Conservation (phyloP, 108 stramenopile species). For the Cylindrotheca fusiformis region DNA sequence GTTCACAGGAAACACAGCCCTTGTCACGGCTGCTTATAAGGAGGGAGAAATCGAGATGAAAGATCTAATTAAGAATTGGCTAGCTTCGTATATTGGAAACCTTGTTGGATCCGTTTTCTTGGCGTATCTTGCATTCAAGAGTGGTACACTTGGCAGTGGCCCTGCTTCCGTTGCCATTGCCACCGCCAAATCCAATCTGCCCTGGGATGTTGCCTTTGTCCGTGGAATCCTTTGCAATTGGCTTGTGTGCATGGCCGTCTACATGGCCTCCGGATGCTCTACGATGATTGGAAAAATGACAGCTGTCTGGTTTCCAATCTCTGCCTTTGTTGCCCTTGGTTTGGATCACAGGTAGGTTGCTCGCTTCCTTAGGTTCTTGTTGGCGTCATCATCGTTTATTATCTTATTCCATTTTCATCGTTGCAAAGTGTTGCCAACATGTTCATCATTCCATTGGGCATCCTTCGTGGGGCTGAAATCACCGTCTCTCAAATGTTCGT, state of each 20-base stretch:
- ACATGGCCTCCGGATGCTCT: conserved; percentile 83
- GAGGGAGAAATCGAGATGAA: conserved; percentile 67
- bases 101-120: conserved; percentile 82
- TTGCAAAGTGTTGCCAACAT: conserved; percentile 86
- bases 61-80: conserved; percentile 73
- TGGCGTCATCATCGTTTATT: too few species aligned
- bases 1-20: conserved; percentile 56
- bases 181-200: conserved; percentile 72
- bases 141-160: conserved; percentile 64
- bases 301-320: conserved; percentile 90
- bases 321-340: conserved; percentile 89
- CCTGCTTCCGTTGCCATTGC: conserved; percentile 78
- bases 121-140: conserved; percentile 74
- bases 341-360: conserved; percentile 70
- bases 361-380: too few species aligned
- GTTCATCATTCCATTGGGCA: conserved; percentile 96
- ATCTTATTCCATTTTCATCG: neutral
- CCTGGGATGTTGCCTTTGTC: conserved; percentile 84
- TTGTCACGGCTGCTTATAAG: conserved; percentile 72
- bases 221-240: conserved; percentile 95
- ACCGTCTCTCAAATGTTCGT: conserved; percentile 66
- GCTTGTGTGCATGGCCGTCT: conserved; percentile 95
- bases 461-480: conserved; percentile 89
- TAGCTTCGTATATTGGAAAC: conserved; percentile 77
- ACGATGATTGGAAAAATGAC: conserved; percentile 82